Conservation (phyloP, 352 stramenopile species). For the Globisporangium cylindrosporum region DNA sequence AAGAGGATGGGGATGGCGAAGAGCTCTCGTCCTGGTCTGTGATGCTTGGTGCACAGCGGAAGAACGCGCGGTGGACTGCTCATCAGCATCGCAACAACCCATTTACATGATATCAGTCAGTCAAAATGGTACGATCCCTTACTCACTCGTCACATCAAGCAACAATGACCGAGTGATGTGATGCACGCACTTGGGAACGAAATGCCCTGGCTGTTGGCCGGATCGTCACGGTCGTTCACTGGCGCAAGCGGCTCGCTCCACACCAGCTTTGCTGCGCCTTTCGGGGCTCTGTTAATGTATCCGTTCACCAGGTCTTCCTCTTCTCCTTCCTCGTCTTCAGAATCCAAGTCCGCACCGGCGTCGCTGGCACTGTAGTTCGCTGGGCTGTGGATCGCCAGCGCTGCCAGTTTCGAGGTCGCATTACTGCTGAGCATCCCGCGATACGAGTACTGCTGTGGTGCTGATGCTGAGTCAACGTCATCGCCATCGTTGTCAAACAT, state of each 20-base stretch:
- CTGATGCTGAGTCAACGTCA: neutral
- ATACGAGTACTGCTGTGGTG: slow-evolving; percentile 25
- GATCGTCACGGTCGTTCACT: slow-evolving; percentile 29
- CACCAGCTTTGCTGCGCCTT: neutral
- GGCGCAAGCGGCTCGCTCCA: slow-evolving; percentile 58
- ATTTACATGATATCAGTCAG: no score
- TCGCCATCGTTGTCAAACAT: slow-evolving; percentile 15
- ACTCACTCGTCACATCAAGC: no score
- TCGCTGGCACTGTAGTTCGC: neutral
- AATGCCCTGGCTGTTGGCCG: slow-evolving; percentile 38
- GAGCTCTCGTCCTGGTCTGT: slow-evolving; percentile 4
- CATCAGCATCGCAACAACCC: neutral
- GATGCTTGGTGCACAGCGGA: slow-evolving; percentile 21
- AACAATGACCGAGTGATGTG: neutral
- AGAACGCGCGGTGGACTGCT: slow-evolving; percentile 43
- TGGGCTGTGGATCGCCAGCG: slow-evolving; percentile 1
- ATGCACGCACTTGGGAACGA: slow-evolving; percentile 44
- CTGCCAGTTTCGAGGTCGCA: slow-evolving; percentile 14
- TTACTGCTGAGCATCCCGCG: slow-evolving; percentile 16
- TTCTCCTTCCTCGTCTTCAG: neutral
- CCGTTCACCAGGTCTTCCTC: slow-evolving; percentile 11
- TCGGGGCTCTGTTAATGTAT: slow-evolving; percentile 1
- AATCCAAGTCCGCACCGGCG: neutral
- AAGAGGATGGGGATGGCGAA: neutral
- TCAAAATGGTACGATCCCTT: no score